Evolutionary conservation across 331 rosid genomes (phyloP).

Genomic region (Rosa hybrid): DNA sequence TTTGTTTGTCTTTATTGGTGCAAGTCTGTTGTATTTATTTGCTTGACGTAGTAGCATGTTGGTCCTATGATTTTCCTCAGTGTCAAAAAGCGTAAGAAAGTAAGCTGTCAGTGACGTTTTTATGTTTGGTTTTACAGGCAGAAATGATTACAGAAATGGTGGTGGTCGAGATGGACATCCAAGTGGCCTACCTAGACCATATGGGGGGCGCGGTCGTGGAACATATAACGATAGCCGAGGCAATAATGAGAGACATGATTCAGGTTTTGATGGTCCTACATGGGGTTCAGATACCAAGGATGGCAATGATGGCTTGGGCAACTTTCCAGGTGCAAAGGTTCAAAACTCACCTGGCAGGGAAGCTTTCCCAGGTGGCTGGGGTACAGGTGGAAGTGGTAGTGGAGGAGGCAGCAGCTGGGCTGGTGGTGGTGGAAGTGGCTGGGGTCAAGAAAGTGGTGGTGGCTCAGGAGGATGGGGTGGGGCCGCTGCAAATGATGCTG

Average conservation of each 20-base stretch:
- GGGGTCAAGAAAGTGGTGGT: constrained; percentile 36
- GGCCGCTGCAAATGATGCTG: constrained; percentile 32
- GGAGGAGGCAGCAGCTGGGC: constrained; percentile 47
- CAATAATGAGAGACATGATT: constrained; percentile 66
- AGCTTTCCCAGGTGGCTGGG: constrained; percentile 93
- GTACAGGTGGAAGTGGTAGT: constrained; percentile 47
- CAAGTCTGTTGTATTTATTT: neutral
- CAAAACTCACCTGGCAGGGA: constrained; percentile 87
- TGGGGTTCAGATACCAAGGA: constrained; percentile 78
- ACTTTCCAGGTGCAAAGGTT: constrained; percentile 75
- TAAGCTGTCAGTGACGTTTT: neutral
- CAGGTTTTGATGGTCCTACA: constrained; percentile 50
- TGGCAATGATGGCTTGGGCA: constrained; percentile 64
- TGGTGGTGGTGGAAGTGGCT: constrained; percentile 33
- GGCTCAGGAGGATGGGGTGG: constrained; percentile 15
- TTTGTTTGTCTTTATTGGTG: neutral
- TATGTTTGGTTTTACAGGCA: constrained; percentile 45
- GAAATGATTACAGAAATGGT: constrained; percentile 66
- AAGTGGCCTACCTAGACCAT: constrained; percentile 89
- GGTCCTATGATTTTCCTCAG: neutral
- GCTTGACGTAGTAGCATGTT: neutral
- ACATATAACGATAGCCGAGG: constrained; percentile 57
- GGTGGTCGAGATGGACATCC: constrained; percentile 83
- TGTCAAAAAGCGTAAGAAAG: neutral
- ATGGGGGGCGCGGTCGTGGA: constrained; percentile 77